A percentile compares a stretch with the other conserved stretches of the same genome.
phyloP scores from a whole-genome alignment of 495 filamentous ascomycete genomes.

The Penicillium daleae region DNA sequence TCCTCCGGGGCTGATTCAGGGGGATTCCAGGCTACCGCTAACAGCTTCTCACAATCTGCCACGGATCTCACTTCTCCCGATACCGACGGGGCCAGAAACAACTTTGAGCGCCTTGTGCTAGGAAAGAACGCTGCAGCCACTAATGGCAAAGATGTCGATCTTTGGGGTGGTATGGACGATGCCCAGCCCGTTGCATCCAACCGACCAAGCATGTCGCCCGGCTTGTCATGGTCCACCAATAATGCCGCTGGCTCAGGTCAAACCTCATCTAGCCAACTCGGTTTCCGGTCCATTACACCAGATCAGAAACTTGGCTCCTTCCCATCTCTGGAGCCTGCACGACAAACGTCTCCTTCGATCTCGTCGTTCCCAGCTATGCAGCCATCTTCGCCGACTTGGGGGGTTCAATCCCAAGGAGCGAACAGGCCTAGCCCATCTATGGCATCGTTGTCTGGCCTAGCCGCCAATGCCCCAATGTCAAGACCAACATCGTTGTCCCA shows the following conservation, averaged over 20 bases:
- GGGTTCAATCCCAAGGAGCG: conserved; percentile 25
- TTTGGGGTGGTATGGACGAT: conserved; percentile 40
- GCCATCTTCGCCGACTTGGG: conserved; percentile 39
- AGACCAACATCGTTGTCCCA: conserved; percentile 26
- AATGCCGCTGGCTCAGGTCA: conserved; percentile 14
- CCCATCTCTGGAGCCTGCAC: conserved; percentile 51
- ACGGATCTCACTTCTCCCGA: conserved; percentile 31
- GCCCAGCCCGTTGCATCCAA: conserved; percentile 36
- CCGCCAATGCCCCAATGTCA: conserved; percentile 24
- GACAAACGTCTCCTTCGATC: conserved; percentile 33
- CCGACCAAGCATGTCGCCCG: conserved; percentile 38
- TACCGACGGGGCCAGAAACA: conserved; percentile 57
- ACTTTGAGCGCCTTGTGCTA: conserved; percentile 87
- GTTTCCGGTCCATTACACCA: conserved; percentile 55
- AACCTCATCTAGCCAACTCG: conserved; percentile 25
- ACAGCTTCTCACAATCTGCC: conserved; percentile 31
- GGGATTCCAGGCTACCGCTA: conserved; percentile 41
- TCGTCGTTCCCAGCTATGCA: conserved; percentile 40
- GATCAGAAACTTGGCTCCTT: conserved; percentile 55
- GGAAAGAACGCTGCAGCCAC: conserved; percentile 50
- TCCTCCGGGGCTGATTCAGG: conserved; percentile 53
- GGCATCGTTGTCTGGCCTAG: conserved; percentile 34
- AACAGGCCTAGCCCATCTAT: conserved; percentile 30
- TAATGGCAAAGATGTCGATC: conserved; percentile 39
- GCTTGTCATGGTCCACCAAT: conserved; percentile 54